These are phyloP conservation scores for Dentipellis sp. DNA, from an alignment of 768 basidiomycete species.

Conservation along the genomic window DNA sequence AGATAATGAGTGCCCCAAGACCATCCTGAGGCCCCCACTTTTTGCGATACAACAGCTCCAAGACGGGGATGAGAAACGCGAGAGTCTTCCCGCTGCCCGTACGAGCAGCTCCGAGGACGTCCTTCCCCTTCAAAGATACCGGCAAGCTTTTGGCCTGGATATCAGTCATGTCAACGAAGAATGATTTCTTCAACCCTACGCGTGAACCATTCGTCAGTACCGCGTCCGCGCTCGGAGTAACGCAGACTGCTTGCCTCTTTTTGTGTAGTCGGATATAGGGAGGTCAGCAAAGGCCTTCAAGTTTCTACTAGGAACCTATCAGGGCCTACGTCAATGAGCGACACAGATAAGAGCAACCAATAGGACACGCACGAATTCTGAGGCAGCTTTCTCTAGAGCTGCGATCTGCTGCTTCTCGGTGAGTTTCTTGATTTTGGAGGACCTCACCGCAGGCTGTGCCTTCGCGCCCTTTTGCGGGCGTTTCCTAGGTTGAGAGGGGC, in stretches of 20 bases:
- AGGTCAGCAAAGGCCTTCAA: slow-evolving; percentile 11
- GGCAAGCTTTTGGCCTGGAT: slow-evolving; percentile 58
- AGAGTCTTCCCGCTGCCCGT: slow-evolving; percentile 73
- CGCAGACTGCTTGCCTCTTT: slow-evolving; percentile 7
- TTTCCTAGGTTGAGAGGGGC: slow-evolving; percentile 3
- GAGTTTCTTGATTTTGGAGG: slow-evolving; percentile 8
- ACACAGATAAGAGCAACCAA: background rate
- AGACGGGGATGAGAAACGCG: slow-evolving; percentile 59
- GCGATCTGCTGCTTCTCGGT: slow-evolving; percentile 12
- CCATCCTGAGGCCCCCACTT: slow-evolving; percentile 71
- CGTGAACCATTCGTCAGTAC: background rate
- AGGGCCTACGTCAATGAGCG: background rate
- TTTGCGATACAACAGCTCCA: slow-evolving; percentile 54
- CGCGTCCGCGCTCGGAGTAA: background rate
- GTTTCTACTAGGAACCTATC: slow-evolving; percentile 4
- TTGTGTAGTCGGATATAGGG: slow-evolving; percentile 13
- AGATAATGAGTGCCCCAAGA: slow-evolving; percentile 84
- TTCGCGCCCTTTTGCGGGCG: slow-evolving; percentile 4
- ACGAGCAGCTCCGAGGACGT: slow-evolving; percentile 59
- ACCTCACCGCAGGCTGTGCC: background rate
- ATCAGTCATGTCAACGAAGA: slow-evolving; percentile 82
- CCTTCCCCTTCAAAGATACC: slow-evolving; percentile 48
- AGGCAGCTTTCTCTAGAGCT: slow-evolving; percentile 8
- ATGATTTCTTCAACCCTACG: slow-evolving; percentile 77
- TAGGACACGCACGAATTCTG: slow-evolving; percentile 8